A percentile compares a stretch with the other conserved stretches of the same genome.
These are phyloP conservation scores for Abelmoschus esculentus DNA, from an alignment of 345 rosid genomes.

Conservation along the genomic window DNA sequence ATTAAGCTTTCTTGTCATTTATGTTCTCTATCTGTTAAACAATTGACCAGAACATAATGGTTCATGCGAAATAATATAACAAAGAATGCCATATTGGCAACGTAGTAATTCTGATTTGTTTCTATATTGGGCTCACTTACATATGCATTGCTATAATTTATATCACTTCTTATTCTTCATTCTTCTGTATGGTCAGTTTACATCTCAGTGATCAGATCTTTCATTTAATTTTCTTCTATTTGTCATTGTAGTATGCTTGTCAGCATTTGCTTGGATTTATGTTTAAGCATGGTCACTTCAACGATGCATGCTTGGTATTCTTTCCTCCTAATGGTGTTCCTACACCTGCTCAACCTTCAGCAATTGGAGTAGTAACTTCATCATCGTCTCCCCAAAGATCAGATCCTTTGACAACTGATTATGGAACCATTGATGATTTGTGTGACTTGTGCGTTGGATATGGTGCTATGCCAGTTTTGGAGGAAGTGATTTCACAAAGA, in stretches of 20 bases:
- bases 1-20: neutral
- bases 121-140: neutral
- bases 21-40: neutral
- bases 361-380: conserved; percentile 44
- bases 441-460: conserved; percentile 72
- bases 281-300: conserved; percentile 83
- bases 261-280: conserved; percentile 77
- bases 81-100: neutral
- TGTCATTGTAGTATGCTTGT: conserved; percentile 70
- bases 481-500: conserved; percentile 69
- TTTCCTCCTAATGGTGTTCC: conserved; percentile 75
- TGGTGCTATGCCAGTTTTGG: conserved; percentile 77
- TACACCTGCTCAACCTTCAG: conserved; percentile 58
- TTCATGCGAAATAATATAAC: neutral
- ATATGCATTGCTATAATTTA: neutral
- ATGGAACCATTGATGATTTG: conserved; percentile 83
- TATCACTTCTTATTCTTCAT: neutral
- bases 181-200: neutral
- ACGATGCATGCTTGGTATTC: conserved; percentile 77
- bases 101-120: neutral
- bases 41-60: neutral
- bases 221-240: conserved; percentile 7
- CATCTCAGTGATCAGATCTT: conserved; percentile 2
- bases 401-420: conserved; percentile 85
- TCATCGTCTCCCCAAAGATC: conserved; percentile 84